Base-by-base conservation (phyloP, 2,329 filamentous ascomycete genomes). In the Botrytis squamosa region DNA sequence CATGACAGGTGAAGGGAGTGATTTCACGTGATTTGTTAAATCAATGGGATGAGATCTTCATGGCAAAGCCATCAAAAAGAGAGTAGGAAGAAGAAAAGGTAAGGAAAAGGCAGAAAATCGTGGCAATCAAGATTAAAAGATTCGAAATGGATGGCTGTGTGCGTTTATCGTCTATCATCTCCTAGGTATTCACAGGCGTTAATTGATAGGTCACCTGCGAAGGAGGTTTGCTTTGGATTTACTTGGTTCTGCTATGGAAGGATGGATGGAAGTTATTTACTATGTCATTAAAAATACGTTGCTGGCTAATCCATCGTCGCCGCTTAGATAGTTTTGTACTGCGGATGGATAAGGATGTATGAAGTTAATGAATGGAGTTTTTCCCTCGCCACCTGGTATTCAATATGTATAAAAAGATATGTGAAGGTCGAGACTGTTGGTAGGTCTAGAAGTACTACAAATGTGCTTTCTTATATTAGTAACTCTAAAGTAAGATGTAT, bases 121-220 rank as follows among this genome's bases (percentile, higher is more conserved):
- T 29, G 52, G n/a, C 6, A 36, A 66, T 46, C 42, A 36, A 9
- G 25, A 67, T 20, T 4, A 22, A n/a, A 68, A 22, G 36, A 55
- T 14, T 33, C 49, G 36, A 57, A 29, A 29, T 55, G 46, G 5
- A 57, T 57, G 8, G 38, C 33, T 57, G 40, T 29, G n/a, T 68
- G 46, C n/a, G 25, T 68, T 42, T 42, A 42, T n/a, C 46, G 29
- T 66, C 44, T 16, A 52, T 46, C 25, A 55, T 67, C 33, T 55
- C 46, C 25, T 40, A 67, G 49, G 36, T 68, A 42, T 29, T 57
- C 12, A 55, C 36, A 16, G 46, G 46, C 46, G 46, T 55, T 68
- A 40, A 55, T 55, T 63, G 65, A 55, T 49, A 68, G 65, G 36
- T 55, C 65, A 68, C 36, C 49, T 68, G 49, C 49, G 18, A 68